These are phyloP conservation scores for Fusarium cicatricum DNA, from an alignment of 2,329 filamentous ascomycete genomes.

Conservation along the genomic window DNA sequence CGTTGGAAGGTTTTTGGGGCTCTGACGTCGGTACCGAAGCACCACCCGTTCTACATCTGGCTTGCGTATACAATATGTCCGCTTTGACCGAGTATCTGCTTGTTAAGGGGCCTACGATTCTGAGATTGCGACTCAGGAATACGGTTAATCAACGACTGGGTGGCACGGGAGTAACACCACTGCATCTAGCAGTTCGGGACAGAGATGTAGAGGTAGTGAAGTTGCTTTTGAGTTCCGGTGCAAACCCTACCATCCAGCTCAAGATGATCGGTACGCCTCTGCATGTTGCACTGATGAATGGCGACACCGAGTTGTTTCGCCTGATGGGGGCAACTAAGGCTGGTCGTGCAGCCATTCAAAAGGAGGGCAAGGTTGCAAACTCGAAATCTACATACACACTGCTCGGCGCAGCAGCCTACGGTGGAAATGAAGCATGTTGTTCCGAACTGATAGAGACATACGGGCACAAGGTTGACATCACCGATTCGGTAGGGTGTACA, in stretches of 20 bases:
- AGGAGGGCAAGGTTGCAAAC: no score
- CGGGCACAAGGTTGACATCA: neutral
- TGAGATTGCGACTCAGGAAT: neutral
- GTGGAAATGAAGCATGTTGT: neutral
- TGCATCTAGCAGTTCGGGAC: neutral
- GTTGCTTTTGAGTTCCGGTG: no score
- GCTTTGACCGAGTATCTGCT: neutral
- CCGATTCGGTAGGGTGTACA: fast-evolving
- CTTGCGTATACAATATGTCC: neutral
- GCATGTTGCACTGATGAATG: no score
- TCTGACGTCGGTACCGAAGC: neutral
- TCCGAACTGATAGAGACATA: neutral
- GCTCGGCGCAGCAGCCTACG: neutral
- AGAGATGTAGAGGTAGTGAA: no score
- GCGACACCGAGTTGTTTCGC: no score
- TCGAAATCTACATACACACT: neutral
- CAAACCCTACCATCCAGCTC: no score
- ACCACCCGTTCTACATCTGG: neutral
- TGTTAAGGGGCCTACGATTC: neutral
- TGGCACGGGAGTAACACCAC: neutral
- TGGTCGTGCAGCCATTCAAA: neutral
- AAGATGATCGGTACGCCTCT: no score
- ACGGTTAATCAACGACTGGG: neutral
- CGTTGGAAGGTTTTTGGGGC: no score
- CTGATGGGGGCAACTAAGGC: neutral